Evolutionary conservation across 345 rosid species (phyloP), one percentile per base, ranked within the genome.

Genomic region (Gossypioides kirkii): DNA sequence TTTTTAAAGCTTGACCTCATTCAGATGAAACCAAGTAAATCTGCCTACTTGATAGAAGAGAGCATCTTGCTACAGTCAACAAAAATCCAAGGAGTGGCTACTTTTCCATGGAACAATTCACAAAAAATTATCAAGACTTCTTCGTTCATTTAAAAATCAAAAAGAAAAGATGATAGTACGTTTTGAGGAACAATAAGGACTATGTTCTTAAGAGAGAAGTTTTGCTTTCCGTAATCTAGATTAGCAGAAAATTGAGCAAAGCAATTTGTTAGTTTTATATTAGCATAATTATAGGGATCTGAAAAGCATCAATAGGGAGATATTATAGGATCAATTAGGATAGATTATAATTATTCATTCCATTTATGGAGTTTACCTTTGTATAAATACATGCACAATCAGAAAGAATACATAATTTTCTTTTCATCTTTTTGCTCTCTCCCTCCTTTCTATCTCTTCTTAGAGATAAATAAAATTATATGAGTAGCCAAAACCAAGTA

Each of bases 21-120:
- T 50, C 56, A 32, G 45, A 69, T 49, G 72, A 52, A 26, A 49
- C 58, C 38, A 50, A 69, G 20, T 3, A 47, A 46, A n/a, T 10
- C n/a, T 69, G 26, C 26, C 46, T 69, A 69, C 45, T 69, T 32
- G 46, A 28, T 50, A 69, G 25, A 17, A 28, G 54, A 17, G 26
- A 32, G 46, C 60, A 28, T 28, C 14, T 7, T 49, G 22, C 62
- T 26, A 69, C 60, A 11, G 20, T 70, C 36, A 54, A 42, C 43
- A 69, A 69, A 49, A 69, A 69, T 50, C 60, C 43, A 69, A 69
- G 58, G 26, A 52, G 32, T 3, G 38, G 26, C 25, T 9, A 53
- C 14, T 53, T 54, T 70, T 70, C n/a, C 52, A 53, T 38, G 50
- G 61, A 36, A 70, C 26, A 38, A 10, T 69, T 8, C 20, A 69